These are phyloP conservation scores for Neurospora discreta DNA, from an alignment of 495 filamentous ascomycete species.

Conservation along the genomic window DNA sequence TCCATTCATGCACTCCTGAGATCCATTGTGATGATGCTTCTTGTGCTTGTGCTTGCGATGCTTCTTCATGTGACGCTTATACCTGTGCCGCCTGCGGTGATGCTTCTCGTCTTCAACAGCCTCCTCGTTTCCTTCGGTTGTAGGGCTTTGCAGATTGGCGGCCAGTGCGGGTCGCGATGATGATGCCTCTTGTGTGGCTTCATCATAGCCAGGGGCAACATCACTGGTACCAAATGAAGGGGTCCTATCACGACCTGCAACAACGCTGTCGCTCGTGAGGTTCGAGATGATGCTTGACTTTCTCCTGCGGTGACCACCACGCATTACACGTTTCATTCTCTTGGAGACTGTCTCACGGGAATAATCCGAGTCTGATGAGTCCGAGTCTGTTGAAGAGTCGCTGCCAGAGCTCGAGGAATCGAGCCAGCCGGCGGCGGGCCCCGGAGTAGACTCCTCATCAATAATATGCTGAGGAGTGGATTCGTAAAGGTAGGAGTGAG, in stretches of 20 bases:
- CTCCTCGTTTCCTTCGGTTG: conserved; percentile 21
- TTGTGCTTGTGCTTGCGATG: conserved; percentile 25
- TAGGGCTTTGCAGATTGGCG: conserved; percentile 12
- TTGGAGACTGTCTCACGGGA: conserved; percentile 62
- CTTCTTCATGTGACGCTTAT: conserved; percentile 21
- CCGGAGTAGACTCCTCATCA: conserved; percentile 78
- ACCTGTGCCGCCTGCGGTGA: conserved; percentile 19
- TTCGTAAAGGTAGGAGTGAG: conserved; percentile 82
- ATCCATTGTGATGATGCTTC: conserved; percentile 7
- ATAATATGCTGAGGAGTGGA: conserved; percentile 83
- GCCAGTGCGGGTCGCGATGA: conserved; percentile 11
- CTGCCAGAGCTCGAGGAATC: conserved; percentile 56
- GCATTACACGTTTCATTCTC: conserved; percentile 59
- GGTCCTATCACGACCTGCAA: conserved; percentile 18
- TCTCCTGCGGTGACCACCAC: conserved; percentile 47
- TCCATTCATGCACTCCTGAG: conserved; percentile 13
- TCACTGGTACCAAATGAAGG: conserved; percentile 28
- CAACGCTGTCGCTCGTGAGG: conserved; percentile 33
- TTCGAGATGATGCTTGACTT: conserved; percentile 65
- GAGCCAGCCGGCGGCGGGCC: conserved; percentile 70
- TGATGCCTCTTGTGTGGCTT: conserved; percentile 22
- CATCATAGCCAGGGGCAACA: conserved; percentile 19
- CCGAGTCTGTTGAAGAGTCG: conserved; percentile 53
- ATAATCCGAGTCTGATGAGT: conserved; percentile 52
- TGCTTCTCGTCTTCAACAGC: conserved; percentile 29